Base-by-base conservation (phyloP, 306 rosid genomes). In the Vigna reflexopilosa region DNA sequence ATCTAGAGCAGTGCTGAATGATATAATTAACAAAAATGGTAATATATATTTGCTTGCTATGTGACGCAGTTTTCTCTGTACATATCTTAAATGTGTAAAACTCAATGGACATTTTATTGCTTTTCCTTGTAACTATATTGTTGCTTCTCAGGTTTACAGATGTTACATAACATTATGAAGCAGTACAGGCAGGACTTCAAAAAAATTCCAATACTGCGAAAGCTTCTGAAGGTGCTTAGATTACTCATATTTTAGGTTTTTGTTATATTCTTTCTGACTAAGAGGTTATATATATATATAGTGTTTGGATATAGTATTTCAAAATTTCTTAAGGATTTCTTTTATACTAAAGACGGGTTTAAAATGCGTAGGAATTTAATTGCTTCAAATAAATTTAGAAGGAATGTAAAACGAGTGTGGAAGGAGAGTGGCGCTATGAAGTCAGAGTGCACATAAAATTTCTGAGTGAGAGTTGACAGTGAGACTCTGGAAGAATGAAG, bases 91-190 rank as follows among this genome's bases (percentile, higher is more conserved):
- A 68, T 57, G 57, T 61, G 51, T 63, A 59, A 62, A 55, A 70
- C 34, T 64, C 49, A 57, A 70, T 40, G 22, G 16, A 28, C 55
- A 13, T 71, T 77, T 82, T 77, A 42, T 50, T 77, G 76, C 66
- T 68, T 65, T 30, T 51, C 55, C 64, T 7, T 61, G 80, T 84
- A 73, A 84, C 78, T 78, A 9, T 47, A 61, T 4, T 30, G 61
- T 70, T 78, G 32, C 49, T 77, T 85, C 76, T 77, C 88, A 96
- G 99, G 99, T 63, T 83, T 96, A 85, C 92, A 91, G 90, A 96
- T 96, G 99, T 89, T 96, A 67, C 99, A 96, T 85, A 93, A 91
- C 55, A 88, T 96, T 58, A 81, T 96, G 95, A 96, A 96, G 84
- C 92, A 87, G 80, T 93, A 89, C 84, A 89, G 96, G 83, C 83